Percentiles rank a stretch among this genome's conserved stretches.
phyloP scores from a whole-genome alignment of 371 early-diverging fungal species.

The Encephalitozoon romaleae region DNA sequence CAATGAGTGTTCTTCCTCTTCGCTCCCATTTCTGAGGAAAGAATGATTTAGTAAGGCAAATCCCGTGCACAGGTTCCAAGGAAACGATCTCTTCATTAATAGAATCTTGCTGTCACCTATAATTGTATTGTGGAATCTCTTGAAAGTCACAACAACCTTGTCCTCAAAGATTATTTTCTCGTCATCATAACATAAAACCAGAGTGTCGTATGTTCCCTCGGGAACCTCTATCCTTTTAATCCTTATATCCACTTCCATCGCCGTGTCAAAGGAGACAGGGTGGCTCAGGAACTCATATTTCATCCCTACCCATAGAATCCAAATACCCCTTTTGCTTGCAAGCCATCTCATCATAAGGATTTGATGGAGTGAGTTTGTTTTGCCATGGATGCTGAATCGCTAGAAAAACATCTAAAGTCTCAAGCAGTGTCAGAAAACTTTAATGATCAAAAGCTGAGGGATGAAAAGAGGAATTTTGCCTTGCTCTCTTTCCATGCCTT shows the following conservation, averaged over 20 bases:
- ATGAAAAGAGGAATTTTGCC: conserved; percentile 52
- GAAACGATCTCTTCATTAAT: background rate
- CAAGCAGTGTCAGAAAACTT: conserved; percentile 21
- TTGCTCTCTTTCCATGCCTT: conserved; percentile 39
- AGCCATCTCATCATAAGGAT: background rate
- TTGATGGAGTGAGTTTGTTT: background rate
- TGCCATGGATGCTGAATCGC: background rate
- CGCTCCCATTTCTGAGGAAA: background rate
- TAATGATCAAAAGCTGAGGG: conserved; percentile 48
- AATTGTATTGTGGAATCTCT: background rate
- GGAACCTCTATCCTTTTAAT: background rate
- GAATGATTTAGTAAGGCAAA: background rate
- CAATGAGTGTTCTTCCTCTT: background rate
- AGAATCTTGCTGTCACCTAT: conserved; percentile 4
- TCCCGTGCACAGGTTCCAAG: background rate
- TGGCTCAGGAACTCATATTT: background rate
- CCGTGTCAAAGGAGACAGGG: background rate
- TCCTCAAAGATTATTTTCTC: background rate
- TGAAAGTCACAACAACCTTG: background rate
- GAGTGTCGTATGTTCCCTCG: background rate
- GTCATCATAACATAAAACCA: background rate
- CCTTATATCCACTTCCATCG: background rate
- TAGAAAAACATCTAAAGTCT: background rate
- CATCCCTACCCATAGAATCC: background rate
- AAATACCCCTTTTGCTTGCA: background rate